Base-by-base conservation (phyloP, 177 flowering plant genomes). In the Vitis hybrid region DNA sequence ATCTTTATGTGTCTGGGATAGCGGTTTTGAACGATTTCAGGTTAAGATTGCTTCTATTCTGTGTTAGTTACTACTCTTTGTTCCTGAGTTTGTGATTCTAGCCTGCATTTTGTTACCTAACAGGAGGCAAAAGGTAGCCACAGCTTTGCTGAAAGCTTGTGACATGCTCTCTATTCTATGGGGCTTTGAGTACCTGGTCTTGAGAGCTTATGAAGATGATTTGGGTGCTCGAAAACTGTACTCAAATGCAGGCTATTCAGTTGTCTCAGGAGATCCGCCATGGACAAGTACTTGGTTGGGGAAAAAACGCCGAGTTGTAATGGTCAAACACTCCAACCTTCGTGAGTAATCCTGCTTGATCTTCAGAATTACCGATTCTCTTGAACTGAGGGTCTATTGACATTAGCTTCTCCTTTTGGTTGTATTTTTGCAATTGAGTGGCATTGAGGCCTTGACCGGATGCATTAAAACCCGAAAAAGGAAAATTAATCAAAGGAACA, bases 251-350 rank as follows among this genome's bases (percentile, higher is more conserved):
- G 98, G 97, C 3, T 94, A 87, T 65, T 76, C 68, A 67, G 81
- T 88, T 11, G 91, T 89, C 12, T 83, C 91, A 4, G 72, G 81
- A 64, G 97, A 94, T 79, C 91, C 94, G 2, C 75, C 69, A 11
- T 92, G 97, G 98, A 67, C 76, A 73, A 78, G 82, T 15, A 76
- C 88, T 65, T 92, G 93, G 97, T 79, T 94, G n/a, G 97, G 97
- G 19, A 82, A 89, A 76, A 89, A 79, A 73, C 81, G 92, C 4
- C 89, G 95, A 0, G 77, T 92, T 73, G 76, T 94, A 10, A 86
- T 94, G 98, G 68, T 85, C 69, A 92, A 94, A 77, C 76, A 52
- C 3, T 32, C 65, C 5, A 52, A 64, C 46, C 8, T 35, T 35
- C 1, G 46, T 0, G 6, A 35, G 46, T 35, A 35, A 35, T 6